Evolutionary conservation across 2,329 filamentous ascomycete species (phyloP).

Genomic region (Penicillium hordei): DNA sequence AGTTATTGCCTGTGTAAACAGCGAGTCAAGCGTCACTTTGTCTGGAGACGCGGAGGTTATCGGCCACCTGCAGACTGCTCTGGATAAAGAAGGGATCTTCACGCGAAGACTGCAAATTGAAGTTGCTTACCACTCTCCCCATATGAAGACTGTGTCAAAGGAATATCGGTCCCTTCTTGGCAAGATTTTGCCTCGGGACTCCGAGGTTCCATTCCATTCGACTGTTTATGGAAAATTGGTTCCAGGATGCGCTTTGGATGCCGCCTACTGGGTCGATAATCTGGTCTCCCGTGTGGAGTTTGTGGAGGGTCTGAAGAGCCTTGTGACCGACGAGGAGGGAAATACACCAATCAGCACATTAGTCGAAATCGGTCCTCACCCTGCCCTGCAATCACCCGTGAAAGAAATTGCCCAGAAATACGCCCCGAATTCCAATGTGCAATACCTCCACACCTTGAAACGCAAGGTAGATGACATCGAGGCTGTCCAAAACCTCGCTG

Average conservation of each 20-base stretch:
- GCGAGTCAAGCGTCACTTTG: conserved; percentile 27
- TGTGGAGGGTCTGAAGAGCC: conserved; percentile 20
- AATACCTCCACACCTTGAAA: conserved; percentile 22
- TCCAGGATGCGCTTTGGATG: conserved; percentile 13
- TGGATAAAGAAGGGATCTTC: conserved; percentile 26
- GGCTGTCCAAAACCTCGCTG: conserved; percentile 21
- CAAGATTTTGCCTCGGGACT: conserved; percentile 19
- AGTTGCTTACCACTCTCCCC: conserved; percentile 34
- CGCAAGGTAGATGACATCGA: conserved; percentile 18
- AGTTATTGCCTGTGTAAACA: conserved; percentile 29
- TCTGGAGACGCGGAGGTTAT: conserved; percentile 25
- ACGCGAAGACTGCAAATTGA: conserved; percentile 29
- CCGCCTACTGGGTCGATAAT: conserved; percentile 25
- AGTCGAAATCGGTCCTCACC: conserved; percentile 25
- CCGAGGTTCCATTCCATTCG: conserved; percentile 21
- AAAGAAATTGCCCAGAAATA: conserved; percentile 18
- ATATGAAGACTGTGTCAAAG: conserved; percentile 27
- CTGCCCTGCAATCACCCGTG: conserved; percentile 19
- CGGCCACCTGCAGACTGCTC: conserved; percentile 13
- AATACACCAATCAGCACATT: conserved; percentile 13
- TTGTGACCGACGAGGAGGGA: not conserved
- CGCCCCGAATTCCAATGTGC: conserved; percentile 10
- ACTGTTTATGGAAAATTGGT: conserved; percentile 21
- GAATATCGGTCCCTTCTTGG: conserved; percentile 21
- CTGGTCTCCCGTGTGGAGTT: conserved; percentile 25